A percentile compares a stretch with the other conserved stretches of the same genome.
phyloP scores from a whole-genome alignment of 2,329 filamentous ascomycete species.

The Ophiocordyceps camponoti-floridani region DNA sequence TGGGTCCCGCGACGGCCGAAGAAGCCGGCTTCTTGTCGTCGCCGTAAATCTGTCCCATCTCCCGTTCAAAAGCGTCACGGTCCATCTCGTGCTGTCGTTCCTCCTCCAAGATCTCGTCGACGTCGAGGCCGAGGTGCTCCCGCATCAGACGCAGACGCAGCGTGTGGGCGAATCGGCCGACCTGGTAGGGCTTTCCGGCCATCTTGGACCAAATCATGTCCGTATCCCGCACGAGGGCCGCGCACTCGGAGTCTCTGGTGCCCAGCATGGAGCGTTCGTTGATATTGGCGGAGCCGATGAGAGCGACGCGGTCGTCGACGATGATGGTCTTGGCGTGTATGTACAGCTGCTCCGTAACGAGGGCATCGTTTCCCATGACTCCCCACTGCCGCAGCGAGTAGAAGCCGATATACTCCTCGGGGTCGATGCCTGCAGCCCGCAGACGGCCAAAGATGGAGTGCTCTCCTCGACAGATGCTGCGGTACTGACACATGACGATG shows the following conservation, averaged over 20 bases:
- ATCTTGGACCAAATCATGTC: conserved; percentile 87
- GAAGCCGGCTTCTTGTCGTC: conserved; percentile 14
- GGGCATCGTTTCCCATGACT: conserved; percentile 63
- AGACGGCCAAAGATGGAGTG: conserved; percentile 82
- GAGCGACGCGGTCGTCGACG: conserved; percentile 78
- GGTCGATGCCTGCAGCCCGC: conserved; percentile 64
- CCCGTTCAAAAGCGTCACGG: conserved; percentile 33
- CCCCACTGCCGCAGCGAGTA: conserved; percentile 89
- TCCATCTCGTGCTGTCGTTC: conserved; percentile 52
- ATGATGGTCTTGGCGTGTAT: conserved; percentile 97
- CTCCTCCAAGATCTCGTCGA: conserved; percentile 75
- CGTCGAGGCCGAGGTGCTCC: conserved; percentile 89
- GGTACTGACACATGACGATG: conserved; percentile 94
- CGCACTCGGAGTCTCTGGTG: conserved; percentile 78
- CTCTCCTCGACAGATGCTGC: conserved; percentile 86
- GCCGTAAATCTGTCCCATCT: conserved; percentile 45
- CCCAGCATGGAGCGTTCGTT: conserved; percentile 95
- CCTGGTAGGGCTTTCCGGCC: conserved; percentile 75
- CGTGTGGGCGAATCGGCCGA: conserved; percentile 83
- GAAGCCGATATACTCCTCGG: conserved; percentile 90
- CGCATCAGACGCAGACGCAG: conserved; percentile 88
- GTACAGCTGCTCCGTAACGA: conserved; percentile 92
- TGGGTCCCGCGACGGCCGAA: not conserved
- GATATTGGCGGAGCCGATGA: conserved; percentile 97
- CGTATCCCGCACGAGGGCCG: conserved; percentile 77